Base-by-base conservation (phyloP, 352 stramenopile genomes). In the Pythium plurisporium region DNA sequence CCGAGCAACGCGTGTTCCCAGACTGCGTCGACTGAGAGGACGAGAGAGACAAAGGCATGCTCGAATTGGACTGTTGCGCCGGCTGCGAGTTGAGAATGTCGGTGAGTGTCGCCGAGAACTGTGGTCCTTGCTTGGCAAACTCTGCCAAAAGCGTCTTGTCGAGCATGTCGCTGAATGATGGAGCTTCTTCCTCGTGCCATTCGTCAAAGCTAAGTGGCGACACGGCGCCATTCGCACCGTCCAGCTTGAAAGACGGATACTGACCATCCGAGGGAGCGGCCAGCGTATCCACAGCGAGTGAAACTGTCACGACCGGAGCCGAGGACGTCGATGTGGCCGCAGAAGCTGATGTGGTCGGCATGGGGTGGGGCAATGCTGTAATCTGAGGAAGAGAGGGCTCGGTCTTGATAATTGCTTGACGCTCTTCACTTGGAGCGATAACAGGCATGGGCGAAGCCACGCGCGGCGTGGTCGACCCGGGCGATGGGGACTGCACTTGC, bases 161-260 rank as follows among this genome's bases (percentile, higher is more conserved):
- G 31, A 84, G 57, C 31, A 82, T 69, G 30, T 67, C 69, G n/a
- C 65, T 69, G 26, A 74, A 74, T 14, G 64, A 52, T 11, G 64
- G 52, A 0, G 55, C 53, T 29, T 62, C 51, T 19, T 73, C 62
- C 31, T 87, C 69, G 37, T 68, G 78, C 77, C 76, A 89, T 45
- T 86, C 74, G 45, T 86, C 74, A 34, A 82, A 79, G 59, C 79
- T 78, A 46, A 89, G 56, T 5, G 74, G 74, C 12, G 76, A 89
- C 27, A 76, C 48, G 0, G 73, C 38, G 23, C 59, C 53, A 17
- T 37, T 37, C 1, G 46, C 22, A 9, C 15, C 33, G 34, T 47
- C 31, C 12, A 59, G 20, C 40, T 67, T 67, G 31, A 58, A 59
- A 3, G 60, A 58, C 20, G 42, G 38, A 19, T 50, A 52, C 29